Evolutionary conservation across 176 grass and related monocot genomes (phyloP), one percentile per base, ranked within the genome.

Genomic region (Phragmites australis): DNA sequence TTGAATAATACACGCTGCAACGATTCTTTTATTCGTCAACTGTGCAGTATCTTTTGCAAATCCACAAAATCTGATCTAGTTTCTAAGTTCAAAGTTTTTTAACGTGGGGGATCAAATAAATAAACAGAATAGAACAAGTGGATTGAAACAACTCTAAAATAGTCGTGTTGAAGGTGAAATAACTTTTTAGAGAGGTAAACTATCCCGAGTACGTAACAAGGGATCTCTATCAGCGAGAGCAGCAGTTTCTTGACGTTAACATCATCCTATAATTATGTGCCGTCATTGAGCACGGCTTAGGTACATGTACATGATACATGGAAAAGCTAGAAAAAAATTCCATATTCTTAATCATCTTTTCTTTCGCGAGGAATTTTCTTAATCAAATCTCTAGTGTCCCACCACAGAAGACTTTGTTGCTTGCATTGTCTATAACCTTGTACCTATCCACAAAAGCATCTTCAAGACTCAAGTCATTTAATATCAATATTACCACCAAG

Each of bases 161-260:
- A 46, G 6, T 48, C 42, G 46, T 17, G 25, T 45, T 49, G 25
- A 70, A 70, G 13, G 60, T 21, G 16, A 51, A 21, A 21, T n/a
- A 11, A 19, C 14, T 58, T 56, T 31, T 31, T 58, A 17, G 57
- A 9, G 6, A 56, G 11, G 18, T 59, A 31, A 56, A 71, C 27
- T 47, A 12, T n/a, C n/a, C n/a, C n/a, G n/a, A n/a, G n/a, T n/a
- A 14, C 1, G 32, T 41, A 69, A 45, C 21, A 15, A 31, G 29
- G 32, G 45, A 21, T 42, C 19, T 14, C 21, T 68, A 42, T 9
- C 65, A 57, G 51, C 17, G 71, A 70, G 39, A 19, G 11, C 53
- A 59, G n/a, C n/a, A n/a, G n/a, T 70, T 48, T 70, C 79, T 81
- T 58, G 39, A 58, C 67, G 79, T 60, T 71, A 70, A 17, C 66